These are phyloP conservation scores for Ceriops decandra DNA, from an alignment of 345 rosid genomes.

Conservation along the genomic window DNA sequence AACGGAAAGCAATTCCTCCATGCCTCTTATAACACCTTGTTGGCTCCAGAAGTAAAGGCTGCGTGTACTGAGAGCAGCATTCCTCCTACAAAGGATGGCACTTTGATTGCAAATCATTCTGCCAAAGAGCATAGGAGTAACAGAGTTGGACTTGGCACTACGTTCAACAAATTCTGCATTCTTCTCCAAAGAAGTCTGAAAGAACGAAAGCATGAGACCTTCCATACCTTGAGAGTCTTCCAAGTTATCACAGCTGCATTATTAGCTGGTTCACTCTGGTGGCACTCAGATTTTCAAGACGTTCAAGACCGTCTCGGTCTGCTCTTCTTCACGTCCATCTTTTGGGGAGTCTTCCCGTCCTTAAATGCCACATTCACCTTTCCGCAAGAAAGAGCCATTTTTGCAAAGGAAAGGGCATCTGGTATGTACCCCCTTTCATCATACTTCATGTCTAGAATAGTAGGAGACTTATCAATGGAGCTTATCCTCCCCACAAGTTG, in stretches of 20 bases:
- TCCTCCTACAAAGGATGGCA: constrained; percentile 20
- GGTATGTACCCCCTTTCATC: constrained; percentile 91
- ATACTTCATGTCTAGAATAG: constrained; percentile 79
- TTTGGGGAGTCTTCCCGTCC: constrained; percentile 93
- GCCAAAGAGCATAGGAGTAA: constrained; percentile 11
- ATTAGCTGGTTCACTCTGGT: constrained; percentile 80
- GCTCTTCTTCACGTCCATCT: constrained; percentile 75
- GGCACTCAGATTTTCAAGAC: constrained; percentile 71
- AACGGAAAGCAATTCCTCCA: constrained; percentile 53
- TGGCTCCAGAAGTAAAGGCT: constrained; percentile 61
- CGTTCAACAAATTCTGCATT: constrained; percentile 73
- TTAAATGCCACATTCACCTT: constrained; percentile 74
- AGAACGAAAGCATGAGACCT: constrained; percentile 80
- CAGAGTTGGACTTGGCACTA: constrained; percentile 28
- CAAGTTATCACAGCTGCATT: constrained; percentile 69
- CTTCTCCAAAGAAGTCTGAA: constrained; percentile 77
- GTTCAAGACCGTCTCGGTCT: constrained; percentile 83
- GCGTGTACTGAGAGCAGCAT: constrained; percentile 34
- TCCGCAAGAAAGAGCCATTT: constrained; percentile 82
- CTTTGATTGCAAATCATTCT: constrained; percentile 10
- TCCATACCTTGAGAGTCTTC: constrained; percentile 62
- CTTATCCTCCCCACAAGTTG: constrained; percentile 76
- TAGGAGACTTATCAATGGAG: constrained; percentile 87
- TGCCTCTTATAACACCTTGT: constrained; percentile 46
- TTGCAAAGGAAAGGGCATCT: constrained; percentile 67